Percentiles rank a stretch among this genome's conserved stretches.
Evolutionary conservation across 176 grass and related monocot species (phyloP).

Genomic region (Eragrostis curvula): DNA sequence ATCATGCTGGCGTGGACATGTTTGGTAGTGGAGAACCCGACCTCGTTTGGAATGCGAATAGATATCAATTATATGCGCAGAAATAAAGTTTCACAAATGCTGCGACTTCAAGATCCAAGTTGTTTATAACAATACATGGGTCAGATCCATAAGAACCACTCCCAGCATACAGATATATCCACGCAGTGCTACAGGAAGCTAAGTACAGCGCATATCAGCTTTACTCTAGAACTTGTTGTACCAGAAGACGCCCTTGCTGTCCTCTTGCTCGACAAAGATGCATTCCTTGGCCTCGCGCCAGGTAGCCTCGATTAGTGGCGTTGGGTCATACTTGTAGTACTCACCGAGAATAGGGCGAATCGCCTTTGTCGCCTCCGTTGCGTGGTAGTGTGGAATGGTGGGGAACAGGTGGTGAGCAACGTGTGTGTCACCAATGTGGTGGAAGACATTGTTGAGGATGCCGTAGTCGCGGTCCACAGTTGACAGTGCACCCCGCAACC

Average conservation of each 20-base stretch:
- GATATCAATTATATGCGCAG: no score
- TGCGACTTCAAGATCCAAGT: no score
- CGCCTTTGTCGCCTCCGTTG: constrained; percentile 51
- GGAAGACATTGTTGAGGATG: constrained; percentile 54
- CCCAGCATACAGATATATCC: no score
- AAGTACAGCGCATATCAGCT: no score
- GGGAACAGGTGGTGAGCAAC: constrained; percentile 66
- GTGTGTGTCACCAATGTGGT: constrained; percentile 65
- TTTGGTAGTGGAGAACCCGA: no score
- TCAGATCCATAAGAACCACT: no score
- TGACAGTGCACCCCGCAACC: constrained; percentile 51
- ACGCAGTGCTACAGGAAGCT: no score
- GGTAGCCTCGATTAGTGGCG: background rate
- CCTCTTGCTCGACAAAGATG: background rate
- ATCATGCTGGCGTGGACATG: no score
- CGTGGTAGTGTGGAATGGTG: constrained; percentile 61
- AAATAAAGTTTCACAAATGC: no score
- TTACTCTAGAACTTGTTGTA: background rate
- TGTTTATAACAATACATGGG: no score
- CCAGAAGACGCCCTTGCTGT: background rate
- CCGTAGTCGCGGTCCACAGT: constrained; percentile 68
- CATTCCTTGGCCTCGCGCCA: background rate
- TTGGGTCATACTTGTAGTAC: background rate
- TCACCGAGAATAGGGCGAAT: background rate
- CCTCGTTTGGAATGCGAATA: no score